These are phyloP conservation scores for Purshia tridentata DNA, from an alignment of 306 rosid species.

Conservation along the genomic window DNA sequence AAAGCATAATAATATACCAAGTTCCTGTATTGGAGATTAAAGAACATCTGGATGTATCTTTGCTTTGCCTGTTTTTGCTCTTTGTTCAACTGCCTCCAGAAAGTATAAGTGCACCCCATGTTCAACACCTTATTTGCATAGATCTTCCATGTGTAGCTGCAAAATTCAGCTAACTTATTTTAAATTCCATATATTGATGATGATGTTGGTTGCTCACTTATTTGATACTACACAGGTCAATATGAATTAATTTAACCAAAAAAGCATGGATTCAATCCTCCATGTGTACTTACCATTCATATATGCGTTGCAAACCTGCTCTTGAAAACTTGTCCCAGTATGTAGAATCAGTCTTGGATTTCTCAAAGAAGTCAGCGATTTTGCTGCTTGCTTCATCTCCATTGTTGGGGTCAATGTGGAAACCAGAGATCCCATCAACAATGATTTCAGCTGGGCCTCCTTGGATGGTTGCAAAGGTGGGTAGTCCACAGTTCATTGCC, in stretches of 20 bases:
- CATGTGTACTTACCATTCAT: slow-evolving; percentile 65
- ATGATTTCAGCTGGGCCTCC: slow-evolving; percentile 97
- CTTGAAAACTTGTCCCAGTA: slow-evolving; percentile 55
- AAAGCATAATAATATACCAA: slow-evolving; percentile 41
- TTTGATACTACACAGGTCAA: not conserved
- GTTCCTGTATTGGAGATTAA: slow-evolving; percentile 63
- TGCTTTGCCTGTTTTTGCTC: slow-evolving; percentile 80
- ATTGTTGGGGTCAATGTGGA: slow-evolving; percentile 77
- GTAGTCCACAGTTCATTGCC: slow-evolving; percentile 96
- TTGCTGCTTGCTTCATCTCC: slow-evolving; percentile 72
- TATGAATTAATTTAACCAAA: slow-evolving; percentile 1
- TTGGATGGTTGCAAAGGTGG: slow-evolving; percentile 95
- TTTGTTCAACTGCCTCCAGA: slow-evolving; percentile 72
- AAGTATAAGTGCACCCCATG: slow-evolving; percentile 70
- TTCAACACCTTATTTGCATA: slow-evolving; percentile 81
- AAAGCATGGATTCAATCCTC: not conserved
- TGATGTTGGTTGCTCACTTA: not conserved
- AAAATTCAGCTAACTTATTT: slow-evolving; percentile 5
- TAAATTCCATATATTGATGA: not conserved
- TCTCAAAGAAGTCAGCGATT: slow-evolving; percentile 77
- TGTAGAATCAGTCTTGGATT: slow-evolving; percentile 55
- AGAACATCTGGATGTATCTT: slow-evolving; percentile 85
- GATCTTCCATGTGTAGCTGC: slow-evolving; percentile 92
- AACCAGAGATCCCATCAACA: slow-evolving; percentile 81
- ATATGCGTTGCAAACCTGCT: slow-evolving; percentile 65